Percentiles rank a stretch among this genome's conserved stretches.
Conservation (phyloP, 768 basidiomycete genomes). For the Imleria badia region DNA sequence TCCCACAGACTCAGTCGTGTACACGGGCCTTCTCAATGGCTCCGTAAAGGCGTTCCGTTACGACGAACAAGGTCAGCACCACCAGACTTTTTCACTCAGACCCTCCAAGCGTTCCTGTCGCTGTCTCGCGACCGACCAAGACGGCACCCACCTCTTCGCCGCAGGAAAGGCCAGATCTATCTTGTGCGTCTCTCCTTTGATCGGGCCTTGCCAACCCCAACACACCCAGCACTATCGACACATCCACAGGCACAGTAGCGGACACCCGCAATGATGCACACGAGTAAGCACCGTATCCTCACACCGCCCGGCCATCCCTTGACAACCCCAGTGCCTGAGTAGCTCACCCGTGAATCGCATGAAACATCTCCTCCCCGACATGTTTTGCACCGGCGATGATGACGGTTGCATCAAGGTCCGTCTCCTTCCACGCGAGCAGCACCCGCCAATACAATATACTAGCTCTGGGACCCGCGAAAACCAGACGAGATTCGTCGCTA, state of each 20-base stretch:
- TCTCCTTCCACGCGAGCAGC: not conserved
- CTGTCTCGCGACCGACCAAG: slow-evolving; percentile 61
- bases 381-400: slow-evolving; percentile 88
- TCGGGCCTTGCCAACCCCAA: slow-evolving; percentile 10
- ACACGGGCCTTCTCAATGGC: slow-evolving; percentile 78
- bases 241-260: slow-evolving; percentile 50
- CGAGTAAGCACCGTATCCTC: slow-evolving; percentile 51
- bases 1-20: slow-evolving; percentile 68
- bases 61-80: slow-evolving; percentile 62
- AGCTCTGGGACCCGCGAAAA: slow-evolving; percentile 91
- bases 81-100: slow-evolving; percentile 57
- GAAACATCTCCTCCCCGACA: slow-evolving; percentile 63
- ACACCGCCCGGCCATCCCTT: slow-evolving; percentile 16
- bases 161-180: slow-evolving; percentile 82
- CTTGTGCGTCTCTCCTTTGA: slow-evolving; percentile 51
- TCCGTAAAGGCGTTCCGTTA: slow-evolving; percentile 81
- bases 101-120: slow-evolving; percentile 87
- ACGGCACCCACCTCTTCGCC: slow-evolving; percentile 69
- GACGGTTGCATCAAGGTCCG: slow-evolving; percentile 89
- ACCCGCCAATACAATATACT: not conserved
- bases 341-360: slow-evolving; percentile 89
- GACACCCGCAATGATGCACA: slow-evolving; percentile 54
- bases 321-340: slow-evolving; percentile 35
- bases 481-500: slow-evolving; percentile 63
- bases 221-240: slow-evolving; percentile 61